These are phyloP conservation scores for Aspergillus luchuensis DNA, from an alignment of 2,329 filamentous ascomycete species.

Conservation along the genomic window DNA sequence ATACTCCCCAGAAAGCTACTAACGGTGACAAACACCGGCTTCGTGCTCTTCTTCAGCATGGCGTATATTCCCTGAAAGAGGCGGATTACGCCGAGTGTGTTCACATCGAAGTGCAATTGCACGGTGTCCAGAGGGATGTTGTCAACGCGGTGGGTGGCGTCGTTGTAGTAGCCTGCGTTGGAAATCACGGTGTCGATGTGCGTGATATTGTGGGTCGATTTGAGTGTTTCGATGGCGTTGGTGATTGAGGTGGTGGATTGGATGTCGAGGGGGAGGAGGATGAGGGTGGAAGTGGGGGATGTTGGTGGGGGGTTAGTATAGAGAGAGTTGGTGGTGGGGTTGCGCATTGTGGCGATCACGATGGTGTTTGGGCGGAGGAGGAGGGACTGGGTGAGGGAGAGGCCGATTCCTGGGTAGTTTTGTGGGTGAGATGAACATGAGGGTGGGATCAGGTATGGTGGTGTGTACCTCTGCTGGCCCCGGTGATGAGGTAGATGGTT, in stretches of 20 bases:
- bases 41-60: not conserved
- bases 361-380: not conserved
- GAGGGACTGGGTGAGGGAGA: not conserved
- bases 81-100: not conserved
- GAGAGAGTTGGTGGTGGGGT: not conserved
- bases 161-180: conserved; percentile 7
- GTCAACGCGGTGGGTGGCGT: not conserved
- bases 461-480: not conserved
- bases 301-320: not conserved
- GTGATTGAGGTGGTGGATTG: not conserved
- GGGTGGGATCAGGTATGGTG: not conserved
- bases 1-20: conserved; percentile 7
- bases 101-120: conserved; percentile 4
- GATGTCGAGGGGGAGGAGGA: not conserved
- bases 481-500: conserved; percentile 7
- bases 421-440: not conserved
- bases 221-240: not conserved
- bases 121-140: not conserved
- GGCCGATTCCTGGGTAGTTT: not conserved
- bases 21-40: not conserved
- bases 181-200: conserved; percentile 3
- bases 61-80: not conserved
- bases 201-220: not conserved
- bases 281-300: not conserved
- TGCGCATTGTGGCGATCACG: conserved; percentile 2